Percentiles rank a stretch among this genome's conserved stretches.
These are phyloP conservation scores for Oryza punctata DNA, from an alignment of 176 grass and related monocot species.

Conservation along the genomic window DNA sequence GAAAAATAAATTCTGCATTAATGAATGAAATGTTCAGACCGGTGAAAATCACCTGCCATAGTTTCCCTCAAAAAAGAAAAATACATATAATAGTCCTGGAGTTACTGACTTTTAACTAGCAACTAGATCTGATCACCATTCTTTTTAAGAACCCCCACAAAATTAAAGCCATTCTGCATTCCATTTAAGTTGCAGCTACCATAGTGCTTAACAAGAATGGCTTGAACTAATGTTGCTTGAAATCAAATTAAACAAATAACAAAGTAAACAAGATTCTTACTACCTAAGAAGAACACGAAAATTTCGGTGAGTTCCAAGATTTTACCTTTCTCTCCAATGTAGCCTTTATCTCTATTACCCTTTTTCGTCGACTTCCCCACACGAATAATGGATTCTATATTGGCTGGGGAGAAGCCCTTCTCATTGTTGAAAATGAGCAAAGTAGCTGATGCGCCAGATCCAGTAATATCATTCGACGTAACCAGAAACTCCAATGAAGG, in stretches of 20 bases:
- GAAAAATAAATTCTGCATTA: background rate
- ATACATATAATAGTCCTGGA: background rate
- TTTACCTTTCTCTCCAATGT: conserved; percentile 77
- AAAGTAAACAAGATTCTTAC: background rate
- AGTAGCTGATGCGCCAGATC: conserved; percentile 54
- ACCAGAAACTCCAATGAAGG: conserved; percentile 62
- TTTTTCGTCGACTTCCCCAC: conserved; percentile 74
- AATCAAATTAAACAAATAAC: background rate
- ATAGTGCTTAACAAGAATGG: background rate
- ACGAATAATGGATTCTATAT: conserved; percentile 67
- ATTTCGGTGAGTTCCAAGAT: background rate
- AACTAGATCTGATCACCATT: background rate
- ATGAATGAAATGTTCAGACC: no score
- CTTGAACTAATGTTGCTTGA: background rate
- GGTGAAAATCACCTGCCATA: no score
- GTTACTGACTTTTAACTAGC: no score
- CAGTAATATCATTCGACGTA: conserved; percentile 59
- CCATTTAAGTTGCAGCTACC: background rate
- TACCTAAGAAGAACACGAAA: background rate
- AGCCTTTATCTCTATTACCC: conserved; percentile 49
- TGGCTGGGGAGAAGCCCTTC: conserved; percentile 49
- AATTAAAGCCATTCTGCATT: background rate
- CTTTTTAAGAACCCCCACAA: background rate
- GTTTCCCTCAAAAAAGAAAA: background rate
- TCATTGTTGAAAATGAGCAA: conserved; percentile 77